These are phyloP conservation scores for Nepenthes gracilis DNA, from an alignment of 148 eudicot species.

Conservation along the genomic window DNA sequence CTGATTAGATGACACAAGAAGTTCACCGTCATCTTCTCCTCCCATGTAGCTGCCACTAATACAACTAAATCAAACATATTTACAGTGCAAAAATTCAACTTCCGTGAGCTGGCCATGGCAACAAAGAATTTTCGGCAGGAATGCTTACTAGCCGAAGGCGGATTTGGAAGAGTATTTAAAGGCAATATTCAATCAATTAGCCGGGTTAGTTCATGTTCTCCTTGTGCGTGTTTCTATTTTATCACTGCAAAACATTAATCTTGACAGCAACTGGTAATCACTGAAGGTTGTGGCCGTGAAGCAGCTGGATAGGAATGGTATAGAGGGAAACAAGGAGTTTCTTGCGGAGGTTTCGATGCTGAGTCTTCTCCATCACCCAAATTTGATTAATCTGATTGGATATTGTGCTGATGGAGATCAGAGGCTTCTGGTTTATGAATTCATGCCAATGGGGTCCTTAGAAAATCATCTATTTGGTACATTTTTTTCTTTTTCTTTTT, in stretches of 20 bases:
- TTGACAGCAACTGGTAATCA: slow-evolving; percentile 6
- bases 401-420: slow-evolving; percentile 94
- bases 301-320: slow-evolving; percentile 69
- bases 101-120: slow-evolving; percentile 69
- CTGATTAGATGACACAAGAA: no score
- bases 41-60: no score
- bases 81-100: slow-evolving; percentile 34
- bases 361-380: slow-evolving; percentile 50
- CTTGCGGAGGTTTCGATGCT: slow-evolving; percentile 44
- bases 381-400: slow-evolving; percentile 57
- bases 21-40: no score
- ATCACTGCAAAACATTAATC: neutral
- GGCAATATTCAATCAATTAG: slow-evolving; percentile 52
- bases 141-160: slow-evolving; percentile 70
- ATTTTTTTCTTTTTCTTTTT: no score
- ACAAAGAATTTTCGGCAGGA: slow-evolving; percentile 77
- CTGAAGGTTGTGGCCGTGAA: slow-evolving; percentile 69
- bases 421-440: slow-evolving; percentile 79
- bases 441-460: slow-evolving; percentile 59
- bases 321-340: slow-evolving; percentile 70
- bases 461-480: slow-evolving; percentile 61
- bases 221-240: neutral
- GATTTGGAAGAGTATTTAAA: slow-evolving; percentile 57
- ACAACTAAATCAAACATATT: neutral
- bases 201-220: slow-evolving; percentile 16